Conservation (phyloP, 345 rosid genomes). For the Eucalyptus globulus region DNA sequence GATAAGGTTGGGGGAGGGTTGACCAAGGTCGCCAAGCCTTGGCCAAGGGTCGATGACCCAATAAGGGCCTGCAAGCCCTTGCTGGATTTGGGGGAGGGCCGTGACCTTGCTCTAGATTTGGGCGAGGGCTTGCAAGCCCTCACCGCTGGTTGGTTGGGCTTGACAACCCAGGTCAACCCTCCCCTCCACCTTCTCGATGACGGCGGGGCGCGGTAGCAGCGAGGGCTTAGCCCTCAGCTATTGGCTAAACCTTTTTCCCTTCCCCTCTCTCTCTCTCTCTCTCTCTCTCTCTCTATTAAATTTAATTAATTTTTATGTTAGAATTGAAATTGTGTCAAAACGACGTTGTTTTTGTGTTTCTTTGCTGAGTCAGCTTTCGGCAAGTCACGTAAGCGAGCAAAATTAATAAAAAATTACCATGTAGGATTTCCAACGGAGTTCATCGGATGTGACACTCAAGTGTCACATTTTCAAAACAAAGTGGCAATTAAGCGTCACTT, state of each 20-base stretch:
- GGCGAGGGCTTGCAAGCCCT: rapidly evolving
- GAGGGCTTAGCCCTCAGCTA: rapidly evolving
- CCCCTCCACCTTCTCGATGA: rapidly evolving
- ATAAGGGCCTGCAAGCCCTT: rapidly evolving
- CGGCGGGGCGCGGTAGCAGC: rapidly evolving
- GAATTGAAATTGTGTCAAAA: too few relatives aligned
- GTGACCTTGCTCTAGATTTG: rapidly evolving
- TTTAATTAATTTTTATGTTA: too few relatives aligned
- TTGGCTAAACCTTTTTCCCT: too few relatives aligned
- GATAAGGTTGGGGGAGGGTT: too few relatives aligned
- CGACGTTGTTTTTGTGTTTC: rapidly evolving
- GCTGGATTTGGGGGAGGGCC: rapidly evolving
- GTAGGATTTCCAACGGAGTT: rapidly evolving
- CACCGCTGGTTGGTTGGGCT: rapidly evolving
- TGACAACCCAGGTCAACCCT: rapidly evolving
- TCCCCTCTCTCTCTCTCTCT: too few relatives aligned
- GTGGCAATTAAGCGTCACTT: rapidly evolving
- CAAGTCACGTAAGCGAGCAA: rapidly evolving
- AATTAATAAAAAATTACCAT: too few relatives aligned
- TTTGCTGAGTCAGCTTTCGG: rapidly evolving
- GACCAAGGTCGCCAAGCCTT: rapidly evolving
- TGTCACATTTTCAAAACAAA: too few relatives aligned
- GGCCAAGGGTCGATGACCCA: rapidly evolving
- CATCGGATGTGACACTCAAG: rapidly evolving
- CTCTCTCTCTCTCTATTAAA: too few relatives aligned